Evolutionary conservation across 805 yeast species (phyloP).

Genomic region (Debaryomyces hansenii): DNA sequence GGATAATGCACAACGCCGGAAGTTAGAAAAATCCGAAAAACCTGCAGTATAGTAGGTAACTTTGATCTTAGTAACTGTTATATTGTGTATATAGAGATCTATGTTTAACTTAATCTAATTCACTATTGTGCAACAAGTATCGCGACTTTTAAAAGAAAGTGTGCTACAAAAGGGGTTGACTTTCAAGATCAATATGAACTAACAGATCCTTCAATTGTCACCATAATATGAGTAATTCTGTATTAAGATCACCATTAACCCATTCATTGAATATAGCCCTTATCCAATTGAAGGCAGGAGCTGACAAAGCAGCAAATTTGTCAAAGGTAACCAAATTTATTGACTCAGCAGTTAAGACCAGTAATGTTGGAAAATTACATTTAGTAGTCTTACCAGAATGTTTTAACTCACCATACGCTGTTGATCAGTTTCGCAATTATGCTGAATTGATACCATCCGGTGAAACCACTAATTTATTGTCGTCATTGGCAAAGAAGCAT

Average conservation of each 20-base stretch:
- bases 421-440: constrained; percentile 79
- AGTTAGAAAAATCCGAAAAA: not conserved
- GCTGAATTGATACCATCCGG: constrained; percentile 86
- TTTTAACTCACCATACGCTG: constrained; percentile 94
- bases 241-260: constrained; percentile 42
- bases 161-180: too few relatives aligned
- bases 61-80: not conserved
- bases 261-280: constrained; percentile 76
- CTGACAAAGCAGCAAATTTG: constrained; percentile 78
- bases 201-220: too few relatives aligned
- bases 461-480: constrained; percentile 59
- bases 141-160: not conserved
- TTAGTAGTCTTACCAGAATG: constrained; percentile 91
- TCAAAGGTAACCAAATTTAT: constrained; percentile 64
- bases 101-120: too few relatives aligned
- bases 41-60: not conserved
- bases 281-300: constrained; percentile 78
- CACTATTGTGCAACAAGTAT: not conserved
- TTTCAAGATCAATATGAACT: too few relatives aligned
- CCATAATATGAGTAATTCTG: constrained; percentile 10
- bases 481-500: constrained; percentile 64
- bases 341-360: constrained; percentile 51
- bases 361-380: constrained; percentile 47
- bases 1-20: not conserved
- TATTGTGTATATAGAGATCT: not conserved